Evolutionary conservation across 179 eudicot genomes (phyloP).

Genomic region (Beta corolliflora): DNA sequence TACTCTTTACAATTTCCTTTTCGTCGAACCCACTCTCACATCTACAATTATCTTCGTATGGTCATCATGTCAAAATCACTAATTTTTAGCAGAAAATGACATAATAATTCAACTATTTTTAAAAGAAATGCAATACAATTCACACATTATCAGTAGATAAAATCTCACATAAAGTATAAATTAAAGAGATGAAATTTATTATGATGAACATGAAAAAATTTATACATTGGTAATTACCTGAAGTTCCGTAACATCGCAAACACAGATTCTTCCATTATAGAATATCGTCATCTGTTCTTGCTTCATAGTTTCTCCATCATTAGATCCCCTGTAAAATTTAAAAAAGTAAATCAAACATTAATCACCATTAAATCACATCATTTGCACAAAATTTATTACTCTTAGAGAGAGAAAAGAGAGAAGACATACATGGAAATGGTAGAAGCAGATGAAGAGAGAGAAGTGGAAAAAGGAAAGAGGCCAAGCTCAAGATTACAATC

Average conservation of each 20-base stretch:
- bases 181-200: too few species aligned
- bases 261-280: constrained; percentile 12
- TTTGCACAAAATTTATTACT: neutral
- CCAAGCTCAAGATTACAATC: constrained; percentile 15
- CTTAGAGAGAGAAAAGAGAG: neutral
- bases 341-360: neutral
- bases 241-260: constrained; percentile 7
- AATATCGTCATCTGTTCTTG: constrained; percentile 1
- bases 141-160: too few species aligned
- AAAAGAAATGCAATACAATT: too few species aligned
- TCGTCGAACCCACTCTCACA: too few species aligned
- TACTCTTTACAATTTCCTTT: too few species aligned
- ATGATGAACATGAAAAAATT: too few species aligned
- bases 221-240: neutral
- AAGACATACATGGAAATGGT: neutral
- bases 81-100: too few species aligned
- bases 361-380: neutral
- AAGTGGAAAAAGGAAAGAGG: neutral
- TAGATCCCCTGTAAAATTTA: constrained; percentile 1
- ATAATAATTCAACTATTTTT: too few species aligned
- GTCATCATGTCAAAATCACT: too few species aligned
- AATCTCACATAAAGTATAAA: too few species aligned
- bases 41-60: too few species aligned
- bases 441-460: neutral
- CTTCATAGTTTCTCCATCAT: neutral